Conservation (phyloP, 2,329 filamentous ascomycete species). For the Botrytis sinoallii region DNA sequence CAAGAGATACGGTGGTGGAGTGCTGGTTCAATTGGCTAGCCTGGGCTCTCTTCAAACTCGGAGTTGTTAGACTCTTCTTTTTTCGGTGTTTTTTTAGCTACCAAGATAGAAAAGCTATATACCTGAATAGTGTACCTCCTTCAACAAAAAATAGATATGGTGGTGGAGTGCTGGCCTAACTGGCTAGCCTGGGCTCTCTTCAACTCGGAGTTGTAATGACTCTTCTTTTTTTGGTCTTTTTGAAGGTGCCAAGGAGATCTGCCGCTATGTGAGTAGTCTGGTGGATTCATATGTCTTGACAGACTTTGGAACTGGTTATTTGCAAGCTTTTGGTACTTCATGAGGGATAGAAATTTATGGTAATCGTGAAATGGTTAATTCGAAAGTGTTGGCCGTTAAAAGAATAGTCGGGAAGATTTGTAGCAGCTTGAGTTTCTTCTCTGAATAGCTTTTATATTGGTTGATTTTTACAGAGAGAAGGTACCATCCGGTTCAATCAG, state of each 20-base stretch:
- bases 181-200: background rate
- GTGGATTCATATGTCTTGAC: too few species aligned
- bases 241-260: background rate
- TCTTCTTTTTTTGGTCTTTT: background rate
- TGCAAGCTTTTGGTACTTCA: background rate
- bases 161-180: background rate
- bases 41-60: background rate
- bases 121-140: fast-evolving
- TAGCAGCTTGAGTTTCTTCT: too few species aligned
- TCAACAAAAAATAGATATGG: background rate
- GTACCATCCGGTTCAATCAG: background rate
- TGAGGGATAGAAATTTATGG: background rate
- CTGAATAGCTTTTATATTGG: background rate
- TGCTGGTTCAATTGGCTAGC: background rate
- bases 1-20: background rate
- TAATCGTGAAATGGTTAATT: background rate
- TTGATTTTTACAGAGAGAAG: background rate
- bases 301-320: too few species aligned
- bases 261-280: background rate
- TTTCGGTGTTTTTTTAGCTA: too few species aligned
- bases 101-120: too few species aligned
- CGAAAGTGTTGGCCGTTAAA: background rate
- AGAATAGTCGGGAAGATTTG: background rate
- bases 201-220: too few species aligned
- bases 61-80: background rate